Base-by-base conservation (phyloP, 2,329 filamentous ascomycete genomes). In the Penicillium sp. region DNA sequence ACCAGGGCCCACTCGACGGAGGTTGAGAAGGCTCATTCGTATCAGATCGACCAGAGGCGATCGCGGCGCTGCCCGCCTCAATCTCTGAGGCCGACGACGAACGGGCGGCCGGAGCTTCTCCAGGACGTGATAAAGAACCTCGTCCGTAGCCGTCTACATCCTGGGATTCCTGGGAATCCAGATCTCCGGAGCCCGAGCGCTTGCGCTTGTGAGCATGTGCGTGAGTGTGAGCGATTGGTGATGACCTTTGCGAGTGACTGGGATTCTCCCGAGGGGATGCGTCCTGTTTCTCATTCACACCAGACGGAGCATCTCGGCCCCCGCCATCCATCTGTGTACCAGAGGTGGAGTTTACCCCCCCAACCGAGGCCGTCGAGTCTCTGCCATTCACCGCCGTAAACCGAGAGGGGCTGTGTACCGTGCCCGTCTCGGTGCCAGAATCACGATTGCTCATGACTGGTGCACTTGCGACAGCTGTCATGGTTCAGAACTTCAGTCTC, bases 161-260 rank as follows among this genome's bases (percentile, higher is more conserved):
- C 55, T 31, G 54, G 61, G 58, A 56, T 60, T 52, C 56, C 65
- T 31, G 54, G 61, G 58, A 56, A 60, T 52, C 56, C 65, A 60
- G 70, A 51, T 85, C 85, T 34, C 76, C 70, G 6, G 87, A 89
- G 42, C 78, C 74, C 6, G 88, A 90, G 54, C 88, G 82, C 71
- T 90, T 93, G 52, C 79, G 71, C 60, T 80, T 81, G 64, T 85
- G 83, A 71, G 86, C 87, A 64, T 85, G 83, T 71, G 86, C 87
- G 64, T 85, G 83, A 71, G 86, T 87, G 58, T 60, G 61, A 52
- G 59, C 58, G 42, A 41, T 57, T 52, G 68, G 65, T 2, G 63
- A 59, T 1, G 67, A 68, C 29, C 54, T 61, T 38, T 58, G 65
- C 16, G 65, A 64, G 45, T 64, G 64, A 45, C 64, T 59, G 24